Base-by-base conservation (phyloP, 139 green algal species). In the Tetradesmus obliquus region DNA sequence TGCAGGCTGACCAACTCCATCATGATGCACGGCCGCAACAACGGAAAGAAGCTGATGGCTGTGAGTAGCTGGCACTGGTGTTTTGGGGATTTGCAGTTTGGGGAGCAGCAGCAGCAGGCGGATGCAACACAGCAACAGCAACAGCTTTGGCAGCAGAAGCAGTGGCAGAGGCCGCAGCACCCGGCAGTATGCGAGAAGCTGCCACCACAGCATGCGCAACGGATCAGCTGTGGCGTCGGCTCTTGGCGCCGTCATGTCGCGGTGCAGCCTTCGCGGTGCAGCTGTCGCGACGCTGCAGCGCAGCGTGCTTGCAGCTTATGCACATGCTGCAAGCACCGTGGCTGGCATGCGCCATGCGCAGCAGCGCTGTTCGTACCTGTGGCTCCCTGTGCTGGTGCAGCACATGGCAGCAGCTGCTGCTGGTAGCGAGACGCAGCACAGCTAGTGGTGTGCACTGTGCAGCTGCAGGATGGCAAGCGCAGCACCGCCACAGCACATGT, bases 21-120 rank as follows among this genome's bases (percentile, higher is more conserved):
- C 74, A 99, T 99, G 98, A 99, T 99, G 98, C 98, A 99, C 95
- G 98, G 98, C 88, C 98, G 98, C 96, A 99, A 99, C 98, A 99
- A 99, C 95, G 98, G 98, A 93, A 99, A 99, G 97, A 99, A 99
- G 97, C 92, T 99, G 69, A 98, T 99, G 97, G 98, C 98, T 53
- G 96, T 98, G 84, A 74, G 95, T 86, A 62, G 32, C 13, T 45
- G n/a, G 54, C 79, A 1, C 54, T 57, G 87, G 2, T 84, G 19
- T 45, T 66, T 45, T 3, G 19, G 62, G 10, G 5, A 2, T 2
- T 2, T 19, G 62, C 24, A 51, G 86, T 24, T n/a, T 83, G 85
- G 17, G 54, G 6, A 82, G 83, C 45, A 8, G 82, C 76, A 87
- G 74, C 71, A 84, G 6, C 54, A 32, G 10, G 2, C 32, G 24